These are phyloP conservation scores for Heterobasidion occidentale DNA, from an alignment of 1,284 basidiomycete species.

Conservation along the genomic window DNA sequence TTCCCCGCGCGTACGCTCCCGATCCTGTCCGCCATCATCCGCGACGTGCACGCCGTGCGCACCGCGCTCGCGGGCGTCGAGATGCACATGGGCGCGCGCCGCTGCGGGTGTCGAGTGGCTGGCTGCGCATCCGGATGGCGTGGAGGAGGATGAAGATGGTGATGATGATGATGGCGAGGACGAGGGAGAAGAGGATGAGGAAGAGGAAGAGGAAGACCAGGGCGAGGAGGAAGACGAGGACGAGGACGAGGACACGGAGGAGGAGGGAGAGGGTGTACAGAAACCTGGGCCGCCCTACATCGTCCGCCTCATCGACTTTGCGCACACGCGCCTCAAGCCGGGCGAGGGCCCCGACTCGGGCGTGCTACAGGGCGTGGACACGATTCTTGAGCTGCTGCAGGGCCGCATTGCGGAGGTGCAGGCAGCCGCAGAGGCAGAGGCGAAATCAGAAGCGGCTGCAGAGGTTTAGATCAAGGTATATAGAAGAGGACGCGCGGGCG, in stretches of 20 bases:
- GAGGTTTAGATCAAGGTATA: no score
- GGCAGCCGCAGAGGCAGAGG: not conserved
- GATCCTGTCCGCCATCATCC: conserved; percentile 51
- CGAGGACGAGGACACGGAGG: no score
- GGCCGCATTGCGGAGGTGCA: conserved; percentile 35
- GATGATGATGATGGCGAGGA: conserved; percentile 23
- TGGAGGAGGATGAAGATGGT: conserved; percentile 15
- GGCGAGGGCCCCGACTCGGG: conserved; percentile 78
- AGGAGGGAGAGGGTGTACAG: conserved; percentile 23
- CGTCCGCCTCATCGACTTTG: conserved; percentile 89
- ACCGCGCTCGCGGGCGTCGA: conserved; percentile 49
- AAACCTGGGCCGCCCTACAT: conserved; percentile 45
- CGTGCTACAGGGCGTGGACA: conserved; percentile 66
- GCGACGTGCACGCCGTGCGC: conserved; percentile 51
- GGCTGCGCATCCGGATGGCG: conserved; percentile 36
- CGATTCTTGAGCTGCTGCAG: conserved; percentile 50
- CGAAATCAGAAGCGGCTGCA: not conserved
- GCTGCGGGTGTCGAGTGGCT: conserved; percentile 26
- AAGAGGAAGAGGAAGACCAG: conserved; percentile 19
- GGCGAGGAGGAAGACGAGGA: conserved; percentile 26
- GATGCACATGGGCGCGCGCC: conserved; percentile 43
- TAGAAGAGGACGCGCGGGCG: no score
- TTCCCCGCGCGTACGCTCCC: conserved; percentile 50
- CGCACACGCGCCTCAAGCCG: conserved; percentile 68
- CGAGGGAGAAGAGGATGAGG: conserved; percentile 26